Evolutionary conservation across 495 filamentous ascomycete species (phyloP).

Genomic region (Daldinia bambusicola): DNA sequence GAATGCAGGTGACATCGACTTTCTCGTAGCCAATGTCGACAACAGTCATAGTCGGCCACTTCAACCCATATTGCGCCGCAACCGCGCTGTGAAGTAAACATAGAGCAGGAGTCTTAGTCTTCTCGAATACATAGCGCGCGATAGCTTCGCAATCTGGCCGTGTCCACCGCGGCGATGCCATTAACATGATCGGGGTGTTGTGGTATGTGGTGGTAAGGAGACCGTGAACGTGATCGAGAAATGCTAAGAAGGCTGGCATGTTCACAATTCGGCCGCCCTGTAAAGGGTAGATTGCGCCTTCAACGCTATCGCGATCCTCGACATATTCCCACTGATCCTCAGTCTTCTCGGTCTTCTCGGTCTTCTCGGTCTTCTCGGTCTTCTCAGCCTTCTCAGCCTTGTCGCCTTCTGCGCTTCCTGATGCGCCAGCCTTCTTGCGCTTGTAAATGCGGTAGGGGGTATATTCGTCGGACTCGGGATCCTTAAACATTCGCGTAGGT

Average conservation of each 20-base stretch:
- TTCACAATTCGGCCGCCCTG: slow-evolving; percentile 82
- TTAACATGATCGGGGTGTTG: slow-evolving; percentile 86
- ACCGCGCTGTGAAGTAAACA: slow-evolving; percentile 85
- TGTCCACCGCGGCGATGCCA: slow-evolving; percentile 88
- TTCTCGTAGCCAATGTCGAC: slow-evolving; percentile 92
- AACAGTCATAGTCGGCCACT: slow-evolving; percentile 77
- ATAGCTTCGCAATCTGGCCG: slow-evolving; percentile 81
- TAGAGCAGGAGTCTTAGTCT: slow-evolving; percentile 92
- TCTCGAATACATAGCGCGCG: slow-evolving; percentile 94
- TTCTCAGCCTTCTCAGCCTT: slow-evolving; percentile 1
- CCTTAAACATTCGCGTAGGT: slow-evolving; percentile 92
- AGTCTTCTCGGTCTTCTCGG: slow-evolving; percentile 15
- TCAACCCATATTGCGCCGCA: slow-evolving; percentile 85
- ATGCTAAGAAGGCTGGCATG: slow-evolving; percentile 90
- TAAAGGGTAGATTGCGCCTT: slow-evolving; percentile 91
- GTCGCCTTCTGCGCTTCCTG: slow-evolving; percentile 34
- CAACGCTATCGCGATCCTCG: slow-evolving; percentile 85
- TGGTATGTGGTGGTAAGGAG: slow-evolving; percentile 89
- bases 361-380: slow-evolving; percentile 27
- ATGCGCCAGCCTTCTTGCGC: slow-evolving; percentile 66
- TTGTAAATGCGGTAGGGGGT: slow-evolving; percentile 85
- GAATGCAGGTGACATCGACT: slow-evolving; percentile 88
- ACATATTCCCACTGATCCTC: slow-evolving; percentile 70
- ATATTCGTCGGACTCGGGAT: slow-evolving; percentile 79
- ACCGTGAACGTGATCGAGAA: slow-evolving; percentile 87